A percentile compares a stretch with the other conserved stretches of the same genome.
Evolutionary conservation across 345 rosid species (phyloP).

Genomic region (Abelmoschus esculentus): DNA sequence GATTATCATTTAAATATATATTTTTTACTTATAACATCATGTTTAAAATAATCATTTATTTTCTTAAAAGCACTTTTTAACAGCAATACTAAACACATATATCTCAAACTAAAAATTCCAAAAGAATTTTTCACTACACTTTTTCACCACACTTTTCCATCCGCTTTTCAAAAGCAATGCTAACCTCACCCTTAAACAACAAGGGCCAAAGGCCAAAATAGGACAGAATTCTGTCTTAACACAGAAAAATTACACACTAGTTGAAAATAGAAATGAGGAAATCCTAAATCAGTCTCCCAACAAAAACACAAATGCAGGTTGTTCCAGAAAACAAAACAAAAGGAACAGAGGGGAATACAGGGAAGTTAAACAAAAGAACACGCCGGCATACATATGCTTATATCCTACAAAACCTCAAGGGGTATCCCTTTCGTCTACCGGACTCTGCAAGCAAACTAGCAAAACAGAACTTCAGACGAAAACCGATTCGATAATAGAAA

Average conservation of each 20-base stretch:
- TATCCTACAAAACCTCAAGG: background rate
- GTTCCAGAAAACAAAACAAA: background rate
- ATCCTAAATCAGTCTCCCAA: background rate
- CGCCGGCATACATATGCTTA: background rate
- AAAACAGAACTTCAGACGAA: background rate
- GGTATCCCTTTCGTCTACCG: background rate
- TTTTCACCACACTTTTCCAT: no score
- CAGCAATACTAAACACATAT: no score
- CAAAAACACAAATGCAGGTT: background rate
- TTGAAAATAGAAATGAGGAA: background rate
- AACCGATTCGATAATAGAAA: background rate
- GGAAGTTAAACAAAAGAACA: background rate
- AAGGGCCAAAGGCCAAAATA: background rate
- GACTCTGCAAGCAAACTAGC: background rate
- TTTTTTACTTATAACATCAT: no score
- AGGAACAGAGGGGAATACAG: background rate
- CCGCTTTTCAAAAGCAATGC: no score
- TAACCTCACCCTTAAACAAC: slow-evolving; percentile 1
- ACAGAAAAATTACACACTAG: background rate
- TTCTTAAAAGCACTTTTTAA: no score
- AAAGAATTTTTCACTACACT: no score
- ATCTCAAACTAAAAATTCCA: no score
- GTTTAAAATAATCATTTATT: no score
- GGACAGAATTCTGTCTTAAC: no score
- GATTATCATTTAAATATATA: no score